Conservation (phyloP, 177 flowering plant genomes). For the Telopea speciosissima region DNA sequence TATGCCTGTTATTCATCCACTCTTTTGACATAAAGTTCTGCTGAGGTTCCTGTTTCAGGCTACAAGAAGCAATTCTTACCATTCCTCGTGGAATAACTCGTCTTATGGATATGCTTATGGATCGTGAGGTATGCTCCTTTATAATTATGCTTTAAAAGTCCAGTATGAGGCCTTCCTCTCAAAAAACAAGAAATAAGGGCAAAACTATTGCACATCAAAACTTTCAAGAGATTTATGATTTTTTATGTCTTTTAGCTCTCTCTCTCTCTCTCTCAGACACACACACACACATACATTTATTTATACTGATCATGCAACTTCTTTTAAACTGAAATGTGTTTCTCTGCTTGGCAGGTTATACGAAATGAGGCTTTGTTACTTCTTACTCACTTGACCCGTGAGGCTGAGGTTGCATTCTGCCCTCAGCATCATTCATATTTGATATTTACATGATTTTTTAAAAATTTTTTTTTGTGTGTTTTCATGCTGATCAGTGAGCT, state of each 20-base stretch:
- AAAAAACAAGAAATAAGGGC: not conserved
- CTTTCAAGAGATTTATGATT: not conserved
- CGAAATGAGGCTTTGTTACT: constrained; percentile 93
- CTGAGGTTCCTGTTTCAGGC: constrained; percentile 49
- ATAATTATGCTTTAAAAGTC: no score
- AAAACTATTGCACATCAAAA: not conserved
- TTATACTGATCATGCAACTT: not conserved
- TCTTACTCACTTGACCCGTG: constrained; percentile 93
- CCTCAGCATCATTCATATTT: not conserved
- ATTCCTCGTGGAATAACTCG: constrained; percentile 96
- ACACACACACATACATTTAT: no score
- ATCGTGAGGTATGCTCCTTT: constrained; percentile 69
- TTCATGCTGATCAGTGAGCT: constrained; percentile 12
- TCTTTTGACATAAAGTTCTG: constrained; percentile 2
- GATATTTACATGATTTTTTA: not conserved
- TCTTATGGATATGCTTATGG: constrained; percentile 99
- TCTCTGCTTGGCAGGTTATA: constrained; percentile 57
- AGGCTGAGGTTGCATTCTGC: constrained; percentile 73
- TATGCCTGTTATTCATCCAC: not conserved
- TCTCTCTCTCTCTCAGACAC: not conserved
- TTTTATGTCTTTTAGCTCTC: not conserved
- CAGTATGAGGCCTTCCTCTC: not conserved
- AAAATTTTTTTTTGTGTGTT: not conserved
- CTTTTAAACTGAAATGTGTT: constrained; percentile 8
- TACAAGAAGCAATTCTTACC: constrained; percentile 92